These are phyloP conservation scores for Massarina eburnea DNA, from an alignment of 2,329 filamentous ascomycete species.

Conservation along the genomic window DNA sequence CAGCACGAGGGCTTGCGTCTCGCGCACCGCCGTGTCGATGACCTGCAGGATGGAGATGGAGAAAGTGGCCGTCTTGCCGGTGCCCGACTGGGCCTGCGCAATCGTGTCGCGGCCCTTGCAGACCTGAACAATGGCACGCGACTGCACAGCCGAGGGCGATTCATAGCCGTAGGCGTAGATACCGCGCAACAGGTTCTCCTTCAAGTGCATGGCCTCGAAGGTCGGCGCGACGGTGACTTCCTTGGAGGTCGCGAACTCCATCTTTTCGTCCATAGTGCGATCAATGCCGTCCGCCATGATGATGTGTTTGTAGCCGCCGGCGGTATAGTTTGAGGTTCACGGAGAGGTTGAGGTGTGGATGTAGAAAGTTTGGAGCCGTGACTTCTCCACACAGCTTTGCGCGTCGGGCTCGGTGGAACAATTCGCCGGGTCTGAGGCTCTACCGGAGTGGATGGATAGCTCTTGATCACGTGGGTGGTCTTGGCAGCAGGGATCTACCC, in stretches of 20 bases:
- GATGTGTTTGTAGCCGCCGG: conserved; percentile 1
- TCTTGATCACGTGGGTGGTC: too few species aligned
- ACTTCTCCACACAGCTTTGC: too few species aligned
- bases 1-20: conserved; percentile 91
- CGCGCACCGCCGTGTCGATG: conserved; percentile 88
- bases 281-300: conserved; percentile 93
- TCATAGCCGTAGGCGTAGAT: conserved; percentile 99
- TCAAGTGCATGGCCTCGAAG: conserved; percentile 75
- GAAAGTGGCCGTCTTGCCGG: conserved; percentile 95
- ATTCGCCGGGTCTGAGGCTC: neutral
- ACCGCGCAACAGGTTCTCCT: conserved; percentile 93
- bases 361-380: conserved; percentile 9
- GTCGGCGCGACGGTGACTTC: conserved; percentile 95
- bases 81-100: conserved; percentile 95
- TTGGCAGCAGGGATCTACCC: too few species aligned
- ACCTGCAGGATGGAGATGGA: conserved; percentile 95
- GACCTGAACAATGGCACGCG: conserved; percentile 95
- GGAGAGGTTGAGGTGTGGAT: neutral
- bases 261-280: conserved; percentile 89
- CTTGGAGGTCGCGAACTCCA: conserved; percentile 98
- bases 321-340: conserved; percentile 18
- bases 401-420: too few species aligned
- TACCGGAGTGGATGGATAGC: neutral
- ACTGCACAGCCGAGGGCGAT: conserved; percentile 95
- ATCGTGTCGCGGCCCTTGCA: conserved; percentile 99